A percentile compares a stretch with the other conserved stretches of the same genome.
Evolutionary conservation across 176 grass and related monocot species (phyloP).

Genomic region (Triticum urartu): DNA sequence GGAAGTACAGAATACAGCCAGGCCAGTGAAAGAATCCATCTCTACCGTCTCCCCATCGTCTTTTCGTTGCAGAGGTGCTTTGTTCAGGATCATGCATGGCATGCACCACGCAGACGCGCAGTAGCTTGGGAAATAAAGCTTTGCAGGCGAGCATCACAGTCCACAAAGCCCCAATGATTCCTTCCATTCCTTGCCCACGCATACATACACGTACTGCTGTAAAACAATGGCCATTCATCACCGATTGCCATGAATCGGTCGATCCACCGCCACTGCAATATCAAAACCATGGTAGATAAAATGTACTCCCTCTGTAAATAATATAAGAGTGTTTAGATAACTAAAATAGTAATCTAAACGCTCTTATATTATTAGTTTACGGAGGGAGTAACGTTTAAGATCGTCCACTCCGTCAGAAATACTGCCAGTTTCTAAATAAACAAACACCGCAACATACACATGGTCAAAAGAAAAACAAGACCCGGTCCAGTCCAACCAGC

Average conservation of each 20-base stretch:
- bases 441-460: neutral
- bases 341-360: too few species aligned
- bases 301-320: too few species aligned
- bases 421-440: neutral
- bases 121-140: neutral
- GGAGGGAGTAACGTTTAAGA: too few species aligned
- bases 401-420: neutral
- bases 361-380: too few species aligned
- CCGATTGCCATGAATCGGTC: neutral
- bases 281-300: neutral
- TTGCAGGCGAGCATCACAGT: neutral
- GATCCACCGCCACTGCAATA: too few species aligned
- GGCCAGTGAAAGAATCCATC: too few species aligned
- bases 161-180: conserved; percentile 6
- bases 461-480: neutral
- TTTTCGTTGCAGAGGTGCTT: conserved; percentile 7
- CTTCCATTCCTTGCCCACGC: neutral
- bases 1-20: too few species aligned
- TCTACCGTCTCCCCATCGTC: neutral
- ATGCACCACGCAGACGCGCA: neutral
- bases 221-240: neutral
- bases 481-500: neutral
- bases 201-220: neutral
- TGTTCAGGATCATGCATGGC: neutral
- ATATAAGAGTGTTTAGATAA: too few species aligned